phyloP scores from a whole-genome alignment of 345 rosid species.

The Pugionium dolabratum region DNA sequence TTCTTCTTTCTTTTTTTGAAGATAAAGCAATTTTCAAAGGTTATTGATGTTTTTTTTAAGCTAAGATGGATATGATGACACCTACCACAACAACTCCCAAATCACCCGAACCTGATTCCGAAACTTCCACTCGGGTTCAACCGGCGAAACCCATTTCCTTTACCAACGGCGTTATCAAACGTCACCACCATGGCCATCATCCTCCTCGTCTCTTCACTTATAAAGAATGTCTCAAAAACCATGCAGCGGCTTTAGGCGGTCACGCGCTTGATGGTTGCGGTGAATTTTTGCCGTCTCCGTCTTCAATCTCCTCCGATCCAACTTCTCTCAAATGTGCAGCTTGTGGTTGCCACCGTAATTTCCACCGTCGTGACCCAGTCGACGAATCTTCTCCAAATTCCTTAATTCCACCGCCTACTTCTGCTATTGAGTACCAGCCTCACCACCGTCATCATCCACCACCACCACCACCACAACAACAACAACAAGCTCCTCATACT shows the following conservation, averaged over 20 bases:
- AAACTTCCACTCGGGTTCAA: conserved; percentile 65
- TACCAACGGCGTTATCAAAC: conserved; percentile 77
- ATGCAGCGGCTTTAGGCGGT: conserved; percentile 70
- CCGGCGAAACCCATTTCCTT: conserved; percentile 58
- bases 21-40: neutral
- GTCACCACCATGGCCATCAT: conserved; percentile 46
- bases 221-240: conserved; percentile 79
- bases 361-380: too few relatives aligned
- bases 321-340: conserved; percentile 80
- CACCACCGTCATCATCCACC: conserved; percentile 77
- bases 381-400: too few relatives aligned
- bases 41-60: conserved; percentile 50
- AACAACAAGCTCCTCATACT: conserved; percentile 5
- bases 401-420: too few relatives aligned
- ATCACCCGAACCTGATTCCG: conserved; percentile 57
- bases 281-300: conserved; percentile 79
- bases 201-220: conserved; percentile 43
- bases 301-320: conserved; percentile 58
- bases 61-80: conserved; percentile 44
- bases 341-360: conserved; percentile 43
- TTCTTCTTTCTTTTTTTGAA: neutral
- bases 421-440: conserved; percentile 39
- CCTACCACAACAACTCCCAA: conserved; percentile 32
- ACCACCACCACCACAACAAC: conserved; percentile 35
- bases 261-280: conserved; percentile 87